Evolutionary conservation across 1,284 basidiomycete species (phyloP).

Genomic region (Apiotrichum veenhuisii): DNA sequence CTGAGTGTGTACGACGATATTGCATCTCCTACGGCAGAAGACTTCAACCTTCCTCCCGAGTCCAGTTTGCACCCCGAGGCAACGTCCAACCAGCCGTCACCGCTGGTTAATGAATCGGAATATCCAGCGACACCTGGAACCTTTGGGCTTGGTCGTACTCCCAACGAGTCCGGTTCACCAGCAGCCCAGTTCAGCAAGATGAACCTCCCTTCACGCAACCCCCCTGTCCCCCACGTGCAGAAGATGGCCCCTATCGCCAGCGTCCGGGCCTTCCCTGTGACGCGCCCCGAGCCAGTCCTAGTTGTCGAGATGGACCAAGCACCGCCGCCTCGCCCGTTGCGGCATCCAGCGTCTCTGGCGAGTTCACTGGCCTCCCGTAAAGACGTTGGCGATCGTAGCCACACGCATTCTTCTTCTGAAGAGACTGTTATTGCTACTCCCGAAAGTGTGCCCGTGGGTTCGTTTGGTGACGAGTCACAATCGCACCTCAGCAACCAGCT

Average conservation of each 20-base stretch:
- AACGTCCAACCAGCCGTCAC: not conserved
- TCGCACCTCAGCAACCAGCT: not conserved
- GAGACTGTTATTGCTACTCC: constrained; percentile 15
- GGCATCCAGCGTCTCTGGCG: too few relatives aligned
- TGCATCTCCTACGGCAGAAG: not conserved
- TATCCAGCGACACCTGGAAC: not conserved
- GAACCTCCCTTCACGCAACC: not conserved
- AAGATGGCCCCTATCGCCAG: not conserved
- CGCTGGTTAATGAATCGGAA: not conserved
- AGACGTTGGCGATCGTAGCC: not conserved
- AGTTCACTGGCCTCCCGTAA: not conserved
- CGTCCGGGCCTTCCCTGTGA: not conserved
- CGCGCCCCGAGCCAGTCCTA: not conserved
- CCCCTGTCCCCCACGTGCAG: not conserved
- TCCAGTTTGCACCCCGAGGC: not conserved
- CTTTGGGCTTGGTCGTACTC: not conserved
- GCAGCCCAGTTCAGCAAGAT: not conserved
- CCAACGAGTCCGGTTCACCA: not conserved
- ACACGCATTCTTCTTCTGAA: constrained; percentile 1
- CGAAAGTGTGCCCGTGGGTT: not conserved
- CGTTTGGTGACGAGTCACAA: not conserved
- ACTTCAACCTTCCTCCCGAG: not conserved
- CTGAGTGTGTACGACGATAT: not conserved
- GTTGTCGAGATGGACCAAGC: not conserved
- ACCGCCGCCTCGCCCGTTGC: not conserved